phyloP scores from a whole-genome alignment of 2,329 filamentous ascomycete species.

The Coniochaeta pulveracea region DNA sequence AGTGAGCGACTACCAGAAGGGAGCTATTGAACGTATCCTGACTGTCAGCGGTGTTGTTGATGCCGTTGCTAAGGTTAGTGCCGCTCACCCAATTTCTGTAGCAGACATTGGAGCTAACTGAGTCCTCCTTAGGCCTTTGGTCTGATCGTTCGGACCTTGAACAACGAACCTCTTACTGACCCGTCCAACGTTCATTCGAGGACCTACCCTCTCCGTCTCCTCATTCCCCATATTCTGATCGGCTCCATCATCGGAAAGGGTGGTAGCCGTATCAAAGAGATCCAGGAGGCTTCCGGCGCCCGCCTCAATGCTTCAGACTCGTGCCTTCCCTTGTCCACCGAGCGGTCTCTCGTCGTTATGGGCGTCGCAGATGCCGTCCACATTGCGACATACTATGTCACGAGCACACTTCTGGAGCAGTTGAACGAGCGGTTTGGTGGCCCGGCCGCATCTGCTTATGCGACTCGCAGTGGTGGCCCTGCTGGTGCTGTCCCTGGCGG shows the following conservation, averaged over 20 bases:
- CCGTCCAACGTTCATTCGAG: constrained; percentile 89
- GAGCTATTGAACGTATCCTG: constrained; percentile 92
- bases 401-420: constrained; percentile 95
- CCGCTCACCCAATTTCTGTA: constrained; percentile 3
- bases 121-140: constrained; percentile 64
- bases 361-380: constrained; percentile 97
- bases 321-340: constrained; percentile 86
- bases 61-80: constrained; percentile 81
- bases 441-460: constrained; percentile 93
- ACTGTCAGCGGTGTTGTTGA: constrained; percentile 96
- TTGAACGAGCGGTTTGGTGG: constrained; percentile 94
- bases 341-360: constrained; percentile 95
- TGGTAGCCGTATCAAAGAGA: constrained; percentile 91
- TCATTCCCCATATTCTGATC: constrained; percentile 94
- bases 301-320: constrained; percentile 94
- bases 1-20: constrained; percentile 95
- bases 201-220: constrained; percentile 88
- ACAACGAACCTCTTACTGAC: constrained; percentile 86
- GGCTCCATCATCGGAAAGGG: constrained; percentile 98
- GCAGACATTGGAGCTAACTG: constrained; percentile 15
- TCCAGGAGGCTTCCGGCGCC: constrained; percentile 93
- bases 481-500: constrained; percentile 90
- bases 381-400: constrained; percentile 97
- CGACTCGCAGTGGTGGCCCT: constrained; percentile 84
- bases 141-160: constrained; percentile 93